Evolutionary conservation across 1,284 basidiomycete species (phyloP).

Genomic region (Ustilago nuda): DNA sequence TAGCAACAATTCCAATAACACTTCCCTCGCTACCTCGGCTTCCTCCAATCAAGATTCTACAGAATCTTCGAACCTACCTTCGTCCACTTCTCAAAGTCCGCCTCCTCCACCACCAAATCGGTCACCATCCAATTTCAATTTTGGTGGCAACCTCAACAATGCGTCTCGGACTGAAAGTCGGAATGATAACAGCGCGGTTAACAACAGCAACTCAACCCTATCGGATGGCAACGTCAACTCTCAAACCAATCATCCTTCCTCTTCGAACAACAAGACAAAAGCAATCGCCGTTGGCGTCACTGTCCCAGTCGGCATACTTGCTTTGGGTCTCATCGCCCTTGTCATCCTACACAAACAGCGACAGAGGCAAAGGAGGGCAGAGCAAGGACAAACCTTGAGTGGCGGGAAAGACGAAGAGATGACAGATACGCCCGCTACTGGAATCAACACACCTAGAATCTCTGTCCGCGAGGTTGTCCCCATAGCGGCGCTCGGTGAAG

Average conservation of each 20-base stretch:
- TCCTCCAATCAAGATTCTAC: background rate
- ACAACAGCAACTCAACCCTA: background rate
- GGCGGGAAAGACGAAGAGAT: conserved; percentile 11
- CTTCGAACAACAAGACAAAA: conserved; percentile 1
- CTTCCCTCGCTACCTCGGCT: background rate
- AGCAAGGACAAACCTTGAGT: background rate
- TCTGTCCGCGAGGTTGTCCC: background rate
- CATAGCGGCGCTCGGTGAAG: background rate
- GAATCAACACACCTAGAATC: background rate
- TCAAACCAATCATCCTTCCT: background rate
- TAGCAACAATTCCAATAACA: background rate
- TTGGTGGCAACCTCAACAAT: background rate
- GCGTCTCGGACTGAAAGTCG: background rate
- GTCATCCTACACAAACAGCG: conserved; percentile 20
- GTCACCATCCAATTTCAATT: conserved; percentile 3
- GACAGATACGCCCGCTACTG: conserved; percentile 1
- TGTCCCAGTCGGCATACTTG: conserved; percentile 26
- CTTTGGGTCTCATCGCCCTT: conserved; percentile 16
- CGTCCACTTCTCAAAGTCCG: conserved; percentile 1
- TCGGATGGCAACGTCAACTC: background rate
- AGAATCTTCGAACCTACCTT: background rate
- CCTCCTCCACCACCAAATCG: background rate
- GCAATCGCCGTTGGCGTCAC: conserved; percentile 18
- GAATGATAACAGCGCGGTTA: background rate
- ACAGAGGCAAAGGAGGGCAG: conserved; percentile 5